A percentile compares a stretch with the other conserved stretches of the same genome.
These are phyloP conservation scores for Erysimum pusillum DNA, from an alignment of 441 rosid species.

Conservation along the genomic window DNA sequence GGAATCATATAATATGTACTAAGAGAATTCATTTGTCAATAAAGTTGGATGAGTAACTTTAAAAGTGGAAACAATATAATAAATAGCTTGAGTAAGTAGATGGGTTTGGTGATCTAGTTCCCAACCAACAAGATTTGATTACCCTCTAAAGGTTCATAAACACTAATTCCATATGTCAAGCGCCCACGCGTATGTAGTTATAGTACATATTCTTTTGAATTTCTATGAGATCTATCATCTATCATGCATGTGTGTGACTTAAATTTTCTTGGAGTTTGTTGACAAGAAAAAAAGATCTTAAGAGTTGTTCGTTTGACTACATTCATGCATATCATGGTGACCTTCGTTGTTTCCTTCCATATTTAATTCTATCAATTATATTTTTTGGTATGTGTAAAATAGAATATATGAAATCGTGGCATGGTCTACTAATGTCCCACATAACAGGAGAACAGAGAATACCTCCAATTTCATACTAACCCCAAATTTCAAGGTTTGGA, in stretches of 20 bases:
- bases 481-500: slow-evolving; percentile 10
- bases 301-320: slow-evolving; percentile 37
- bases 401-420: not conserved
- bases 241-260: slow-evolving; percentile 45
- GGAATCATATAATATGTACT: not conserved
- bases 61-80: not conserved
- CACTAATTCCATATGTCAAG: slow-evolving; percentile 11
- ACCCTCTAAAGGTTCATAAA: slow-evolving; percentile 23
- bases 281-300: slow-evolving; percentile 3
- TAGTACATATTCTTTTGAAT: slow-evolving; percentile 10
- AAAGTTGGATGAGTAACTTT: slow-evolving; percentile 28
- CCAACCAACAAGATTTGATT: slow-evolving; percentile 43
- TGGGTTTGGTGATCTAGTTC: slow-evolving; percentile 48
- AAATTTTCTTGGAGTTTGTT: slow-evolving; percentile 44
- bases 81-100: slow-evolving; percentile 42
- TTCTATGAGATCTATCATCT: slow-evolving; percentile 37
- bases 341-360: slow-evolving; percentile 15
- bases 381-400: not conserved
- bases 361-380: slow-evolving; percentile 4
- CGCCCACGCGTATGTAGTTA: not conserved
- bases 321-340: slow-evolving; percentile 33
- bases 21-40: not conserved
- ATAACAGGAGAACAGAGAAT: not conserved
- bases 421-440: slow-evolving; percentile 12
- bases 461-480: not conserved